Evolutionary conservation across 129 eudicot species (phyloP).

Genomic region (Apium graveolens): DNA sequence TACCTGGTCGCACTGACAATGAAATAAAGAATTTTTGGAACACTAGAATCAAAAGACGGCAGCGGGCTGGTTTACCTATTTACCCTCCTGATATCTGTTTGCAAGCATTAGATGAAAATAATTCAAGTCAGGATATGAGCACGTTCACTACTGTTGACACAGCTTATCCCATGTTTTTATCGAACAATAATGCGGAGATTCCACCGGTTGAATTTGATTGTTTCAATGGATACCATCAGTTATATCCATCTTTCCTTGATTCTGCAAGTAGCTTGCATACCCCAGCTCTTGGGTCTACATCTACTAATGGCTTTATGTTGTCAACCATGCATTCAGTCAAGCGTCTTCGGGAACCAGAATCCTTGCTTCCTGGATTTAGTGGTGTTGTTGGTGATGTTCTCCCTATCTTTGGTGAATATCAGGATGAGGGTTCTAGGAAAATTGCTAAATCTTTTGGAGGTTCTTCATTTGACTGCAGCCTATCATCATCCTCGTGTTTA

Average conservation of each 20-base stretch:
- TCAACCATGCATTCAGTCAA: constrained; percentile 24
- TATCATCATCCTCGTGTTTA: constrained; percentile 32
- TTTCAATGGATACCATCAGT: constrained; percentile 29
- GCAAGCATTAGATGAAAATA: constrained; percentile 40
- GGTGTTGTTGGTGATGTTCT: constrained; percentile 8
- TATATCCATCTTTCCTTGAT: constrained; percentile 41
- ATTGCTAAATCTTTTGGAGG: constrained; percentile 25
- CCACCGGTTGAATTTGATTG: constrained; percentile 48
- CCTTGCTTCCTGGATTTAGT: constrained; percentile 14
- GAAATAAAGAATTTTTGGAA: constrained; percentile 96
- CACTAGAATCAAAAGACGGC: constrained; percentile 81
- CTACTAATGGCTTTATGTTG: constrained; percentile 22
- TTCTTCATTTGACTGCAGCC: constrained; percentile 38
- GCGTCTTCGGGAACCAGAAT: constrained; percentile 24
- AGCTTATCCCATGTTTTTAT: constrained; percentile 32
- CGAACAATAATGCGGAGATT: constrained; percentile 32
- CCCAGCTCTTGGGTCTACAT: constrained; percentile 35
- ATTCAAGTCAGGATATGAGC: constrained; percentile 42
- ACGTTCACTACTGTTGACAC: constrained; percentile 31
- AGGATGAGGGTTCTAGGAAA: constrained; percentile 25
- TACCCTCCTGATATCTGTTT: constrained; percentile 68
- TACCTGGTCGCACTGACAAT: constrained; percentile 95
- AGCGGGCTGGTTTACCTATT: constrained; percentile 85
- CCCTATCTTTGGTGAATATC: constrained; percentile 17
- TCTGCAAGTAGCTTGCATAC: constrained; percentile 37